Evolutionary conservation across 345 rosid genomes (phyloP).

Genomic region (Linum lewisii): DNA sequence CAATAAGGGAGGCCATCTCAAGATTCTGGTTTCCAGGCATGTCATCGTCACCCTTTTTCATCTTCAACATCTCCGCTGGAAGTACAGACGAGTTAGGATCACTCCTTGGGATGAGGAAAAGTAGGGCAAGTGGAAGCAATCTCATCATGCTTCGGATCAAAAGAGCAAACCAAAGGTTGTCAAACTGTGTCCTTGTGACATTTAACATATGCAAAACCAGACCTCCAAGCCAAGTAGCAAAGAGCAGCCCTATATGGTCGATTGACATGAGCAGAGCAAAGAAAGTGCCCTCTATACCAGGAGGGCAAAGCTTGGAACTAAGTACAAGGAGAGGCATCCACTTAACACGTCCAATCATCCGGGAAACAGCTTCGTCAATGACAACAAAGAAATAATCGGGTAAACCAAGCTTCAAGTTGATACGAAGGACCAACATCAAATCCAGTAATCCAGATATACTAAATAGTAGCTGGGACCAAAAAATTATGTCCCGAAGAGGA

Average conservation of each 20-base stretch:
- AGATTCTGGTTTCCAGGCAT: constrained; percentile 24
- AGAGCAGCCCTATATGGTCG: constrained; percentile 44
- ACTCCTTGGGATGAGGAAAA: constrained; percentile 49
- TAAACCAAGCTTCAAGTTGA: constrained; percentile 50
- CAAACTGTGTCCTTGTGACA: constrained; percentile 51
- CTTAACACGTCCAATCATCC: constrained; percentile 48
- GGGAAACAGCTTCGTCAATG: constrained; percentile 43
- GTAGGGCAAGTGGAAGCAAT: constrained; percentile 40
- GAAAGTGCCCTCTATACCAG: constrained; percentile 72
- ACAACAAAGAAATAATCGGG: constrained; percentile 64
- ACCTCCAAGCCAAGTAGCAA: constrained; percentile 61
- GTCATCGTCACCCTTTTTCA: constrained; percentile 27
- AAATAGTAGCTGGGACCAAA: constrained; percentile 54
- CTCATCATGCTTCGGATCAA: constrained; percentile 52
- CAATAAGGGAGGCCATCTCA: constrained; percentile 44
- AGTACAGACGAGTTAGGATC: constrained; percentile 42
- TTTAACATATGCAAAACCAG: constrained; percentile 40
- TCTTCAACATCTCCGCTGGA: constrained; percentile 38
- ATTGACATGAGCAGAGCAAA: constrained; percentile 72
- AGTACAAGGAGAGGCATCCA: constrained; percentile 73
- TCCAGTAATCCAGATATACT: constrained; percentile 62
- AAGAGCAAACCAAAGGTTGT: constrained; percentile 61
- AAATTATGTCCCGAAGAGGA: constrained; percentile 41
- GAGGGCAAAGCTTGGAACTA: constrained; percentile 66
- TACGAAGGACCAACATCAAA: constrained; percentile 45